Base-by-base conservation (phyloP, 75 land plant genomes). In the Cupressus sempervirens region DNA sequence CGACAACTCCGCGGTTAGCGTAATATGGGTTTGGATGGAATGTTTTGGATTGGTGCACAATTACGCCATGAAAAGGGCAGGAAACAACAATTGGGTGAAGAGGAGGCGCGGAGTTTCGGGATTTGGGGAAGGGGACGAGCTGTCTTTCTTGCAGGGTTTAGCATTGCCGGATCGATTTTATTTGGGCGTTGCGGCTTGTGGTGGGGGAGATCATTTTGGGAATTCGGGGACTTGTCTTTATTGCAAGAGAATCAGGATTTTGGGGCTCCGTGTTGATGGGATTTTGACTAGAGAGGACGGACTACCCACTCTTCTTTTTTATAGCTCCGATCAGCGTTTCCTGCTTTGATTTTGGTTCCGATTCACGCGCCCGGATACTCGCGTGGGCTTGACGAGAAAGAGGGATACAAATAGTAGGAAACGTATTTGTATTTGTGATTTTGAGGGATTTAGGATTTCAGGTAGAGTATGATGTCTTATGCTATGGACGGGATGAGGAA, bases 1-100 rank as follows among this genome's bases (percentile, higher is more conserved):
- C 35, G 74, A 14, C 10, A 68, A 68, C 73, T 26, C n/a, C 73
- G 73, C 73, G 73, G 73, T 68, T 68, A 72, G 74, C 74, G 74
- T 72, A 32, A 32, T n/a, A n/a, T 62, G 67, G 74, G 74, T 50
- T 12, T 50, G 53, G 13, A 50, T 72, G 30, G 36, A 32, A 72
- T 32, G 73, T 29, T 68, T 70, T 72, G 74, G 9, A 72, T 26
- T 26, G 34, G 73, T 12, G 73, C 73, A 68, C 73, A 26, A 68
- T 23, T 6, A 23, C 7, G 29, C 73, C 35, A 72, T 29, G 74
- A 29, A 72, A 32, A 72, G 35, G 74, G 74, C 74, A 72, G 13
- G 3, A 72, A 72, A 32, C 12, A 70, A 30, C 13, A 70, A 68
- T 12, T 1, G 10, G 7, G 2, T 32, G 15, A 10, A 72, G 32